These are phyloP conservation scores for Candida peoriensis DNA, from an alignment of 805 yeast genomes.

Conservation along the genomic window DNA sequence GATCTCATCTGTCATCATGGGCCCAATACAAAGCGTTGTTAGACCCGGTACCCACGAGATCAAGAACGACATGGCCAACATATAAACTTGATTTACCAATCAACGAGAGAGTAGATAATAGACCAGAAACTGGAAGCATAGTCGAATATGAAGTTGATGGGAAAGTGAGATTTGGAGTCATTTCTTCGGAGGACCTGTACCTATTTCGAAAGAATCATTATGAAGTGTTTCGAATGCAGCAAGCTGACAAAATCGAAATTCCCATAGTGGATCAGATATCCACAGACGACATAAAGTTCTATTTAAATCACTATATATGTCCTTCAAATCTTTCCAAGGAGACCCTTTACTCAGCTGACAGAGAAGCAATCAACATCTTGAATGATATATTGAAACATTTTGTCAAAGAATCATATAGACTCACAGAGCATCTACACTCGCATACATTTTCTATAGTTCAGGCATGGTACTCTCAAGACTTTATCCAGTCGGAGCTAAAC, in stretches of 20 bases:
- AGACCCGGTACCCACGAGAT: too few species aligned
- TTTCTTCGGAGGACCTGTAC: conserved; percentile 7
- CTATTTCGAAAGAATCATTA: conserved; percentile 8
- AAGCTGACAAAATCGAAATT: not conserved
- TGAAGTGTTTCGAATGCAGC: conserved; percentile 4
- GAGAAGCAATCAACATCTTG: too few species aligned
- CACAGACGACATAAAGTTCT: conserved; percentile 4
- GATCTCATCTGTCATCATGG: too few species aligned
- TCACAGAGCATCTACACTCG: too few species aligned
- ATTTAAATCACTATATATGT: too few species aligned
- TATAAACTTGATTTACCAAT: too few species aligned
- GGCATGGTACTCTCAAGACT: conserved; percentile 6
- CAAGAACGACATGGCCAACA: too few species aligned
- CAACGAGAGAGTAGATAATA: conserved; percentile 2
- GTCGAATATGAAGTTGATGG: conserved; percentile 5
- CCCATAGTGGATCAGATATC: too few species aligned
- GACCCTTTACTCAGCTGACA: too few species aligned
- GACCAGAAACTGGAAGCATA: conserved; percentile 9
- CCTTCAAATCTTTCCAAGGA: too few species aligned
- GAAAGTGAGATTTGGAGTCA: conserved; percentile 3
- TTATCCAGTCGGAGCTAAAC: conserved; percentile 3
- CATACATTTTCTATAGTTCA: conserved; percentile 7
- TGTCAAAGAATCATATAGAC: conserved; percentile 3
- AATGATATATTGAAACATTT: conserved; percentile 4
- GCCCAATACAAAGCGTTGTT: not conserved